phyloP scores from a whole-genome alignment of 371 early-diverging fungal species.

The Gilbertella persicaria region DNA sequence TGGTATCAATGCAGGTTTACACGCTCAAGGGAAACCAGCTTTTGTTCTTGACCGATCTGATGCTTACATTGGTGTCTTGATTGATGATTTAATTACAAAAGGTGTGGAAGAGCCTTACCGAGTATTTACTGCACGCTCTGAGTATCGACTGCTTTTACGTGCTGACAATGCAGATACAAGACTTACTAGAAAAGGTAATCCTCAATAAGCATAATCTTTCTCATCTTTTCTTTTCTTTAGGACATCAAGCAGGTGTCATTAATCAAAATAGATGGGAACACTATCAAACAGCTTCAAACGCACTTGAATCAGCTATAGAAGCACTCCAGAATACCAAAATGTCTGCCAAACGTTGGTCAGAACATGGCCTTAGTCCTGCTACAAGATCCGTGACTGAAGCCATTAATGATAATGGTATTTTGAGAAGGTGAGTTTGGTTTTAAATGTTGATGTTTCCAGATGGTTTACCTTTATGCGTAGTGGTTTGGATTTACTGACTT shows the following conservation, averaged over 20 bases:
- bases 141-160: constrained; percentile 75
- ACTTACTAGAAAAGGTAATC: constrained; percentile 63
- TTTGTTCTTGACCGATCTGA: constrained; percentile 78
- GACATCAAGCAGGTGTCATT: constrained; percentile 57
- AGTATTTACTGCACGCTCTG: constrained; percentile 84
- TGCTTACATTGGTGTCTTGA: constrained; percentile 84
- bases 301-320: constrained; percentile 42
- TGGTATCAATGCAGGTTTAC: constrained; percentile 81
- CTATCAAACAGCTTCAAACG: constrained; percentile 32
- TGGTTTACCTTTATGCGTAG: constrained; percentile 17
- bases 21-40: constrained; percentile 51
- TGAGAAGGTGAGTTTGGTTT: constrained; percentile 46
- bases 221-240: constrained; percentile 14
- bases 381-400: neutral
- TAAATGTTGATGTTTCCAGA: too few relatives aligned
- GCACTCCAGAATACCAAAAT: constrained; percentile 41
- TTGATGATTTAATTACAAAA: constrained; percentile 83
- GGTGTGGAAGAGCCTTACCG: constrained; percentile 89
- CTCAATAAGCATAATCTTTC: neutral
- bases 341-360: constrained; percentile 57
- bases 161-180: constrained; percentile 85
- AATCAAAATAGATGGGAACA: constrained; percentile 49
- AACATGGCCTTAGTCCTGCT: constrained; percentile 39
- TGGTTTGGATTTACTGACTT: constrained; percentile 57
- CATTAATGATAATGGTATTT: constrained; percentile 53